Base-by-base conservation (phyloP, 2,329 filamentous ascomycete species). In the Calycina marina region DNA sequence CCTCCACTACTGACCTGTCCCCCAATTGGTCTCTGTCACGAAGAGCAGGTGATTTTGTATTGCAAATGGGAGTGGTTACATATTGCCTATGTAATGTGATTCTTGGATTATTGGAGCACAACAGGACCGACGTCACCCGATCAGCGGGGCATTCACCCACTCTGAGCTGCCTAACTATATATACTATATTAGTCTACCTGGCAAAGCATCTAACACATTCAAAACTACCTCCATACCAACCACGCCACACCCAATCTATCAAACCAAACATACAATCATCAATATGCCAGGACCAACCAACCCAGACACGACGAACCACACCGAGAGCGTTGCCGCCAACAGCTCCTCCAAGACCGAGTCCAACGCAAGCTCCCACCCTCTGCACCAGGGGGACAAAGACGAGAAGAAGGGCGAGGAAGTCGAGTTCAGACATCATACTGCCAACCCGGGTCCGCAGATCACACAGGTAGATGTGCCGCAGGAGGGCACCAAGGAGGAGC, bases 401-500 rank as follows among this genome's bases (percentile, higher is more conserved):
- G 31, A 56, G 13, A 54, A 54, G 9, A 62, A 63, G 41, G 62
- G 61, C 11, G 61, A 62, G 20, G 52, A 58, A 17, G 59, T 64
- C 28, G 52, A 62, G 15, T 63, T 70, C 47, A 57, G 61, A 33
- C 59, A 66, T 20, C 61, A 67, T 48, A 51, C 63, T 35, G 70
- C 70, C 12, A 58, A 67, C 31, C 72, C 70, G 9, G 72, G 72
- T 18, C 72, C 72, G 11, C 71, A 58, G 16, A 45, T 72, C 15
- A 59, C 67, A 40, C 59, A 65, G 38, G 63, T 72, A 57, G 62
- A 63, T 11, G 55, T 56, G 18, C 51, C 65, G 31, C 52, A 67
- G 51, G 69, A 76, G 57, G 72, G 70, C 11, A 71, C 67, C 37
- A 78, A 77, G 56, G 76, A 79, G 52, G 77, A 83, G 48, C 67